Conservation (phyloP, 345 rosid genomes). For the Jatropha curcas region DNA sequence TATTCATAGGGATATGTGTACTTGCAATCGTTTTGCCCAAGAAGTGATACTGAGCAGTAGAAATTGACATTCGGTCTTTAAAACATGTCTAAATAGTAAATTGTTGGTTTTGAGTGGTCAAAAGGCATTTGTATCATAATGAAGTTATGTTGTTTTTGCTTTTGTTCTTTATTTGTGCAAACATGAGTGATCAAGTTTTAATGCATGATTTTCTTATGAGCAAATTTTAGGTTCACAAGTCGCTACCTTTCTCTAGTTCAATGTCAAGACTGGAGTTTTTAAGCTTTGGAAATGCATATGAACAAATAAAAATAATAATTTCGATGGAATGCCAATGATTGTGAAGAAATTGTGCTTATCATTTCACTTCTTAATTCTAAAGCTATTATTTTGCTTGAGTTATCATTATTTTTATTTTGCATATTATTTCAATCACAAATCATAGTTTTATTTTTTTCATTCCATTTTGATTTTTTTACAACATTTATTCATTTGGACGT, state of each 20-base stretch:
- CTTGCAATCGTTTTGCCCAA: neutral
- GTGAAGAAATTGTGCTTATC: neutral
- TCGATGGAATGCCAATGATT: neutral
- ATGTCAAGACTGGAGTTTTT: neutral
- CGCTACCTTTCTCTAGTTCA: neutral
- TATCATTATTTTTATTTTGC: too few species aligned
- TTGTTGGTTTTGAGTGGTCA: slow-evolving; percentile 3
- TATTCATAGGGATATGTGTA: neutral
- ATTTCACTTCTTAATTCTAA: too few species aligned
- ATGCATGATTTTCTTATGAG: neutral
- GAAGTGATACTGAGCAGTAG: neutral
- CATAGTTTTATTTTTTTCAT: too few species aligned
- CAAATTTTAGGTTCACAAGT: neutral
- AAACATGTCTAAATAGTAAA: neutral
- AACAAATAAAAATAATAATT: neutral
- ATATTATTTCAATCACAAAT: too few species aligned
- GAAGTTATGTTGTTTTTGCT: neutral
- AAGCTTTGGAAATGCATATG: neutral
- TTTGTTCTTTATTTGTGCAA: neutral
- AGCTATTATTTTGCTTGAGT: too few species aligned
- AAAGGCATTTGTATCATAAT: neutral
- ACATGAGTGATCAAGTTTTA: neutral
- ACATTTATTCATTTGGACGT: too few species aligned
- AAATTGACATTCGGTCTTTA: neutral
- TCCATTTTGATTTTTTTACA: too few species aligned